These are phyloP conservation scores for Flueggea neowawraea DNA, from an alignment of 441 rosid genomes.

Conservation along the genomic window DNA sequence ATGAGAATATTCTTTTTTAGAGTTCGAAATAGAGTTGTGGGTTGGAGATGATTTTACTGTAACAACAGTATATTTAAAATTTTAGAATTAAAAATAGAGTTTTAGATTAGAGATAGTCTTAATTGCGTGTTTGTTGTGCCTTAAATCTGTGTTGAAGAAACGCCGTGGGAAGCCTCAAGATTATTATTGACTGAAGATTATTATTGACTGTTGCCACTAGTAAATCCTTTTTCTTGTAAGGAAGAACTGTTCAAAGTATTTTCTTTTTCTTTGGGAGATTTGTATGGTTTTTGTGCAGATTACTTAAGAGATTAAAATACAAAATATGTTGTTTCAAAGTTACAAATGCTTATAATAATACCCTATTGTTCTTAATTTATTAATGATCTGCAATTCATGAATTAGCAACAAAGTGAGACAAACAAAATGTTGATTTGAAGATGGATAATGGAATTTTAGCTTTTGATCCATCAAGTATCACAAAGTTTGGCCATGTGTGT, in stretches of 20 bases:
- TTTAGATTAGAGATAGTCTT: too few species aligned
- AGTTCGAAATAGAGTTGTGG: too few species aligned
- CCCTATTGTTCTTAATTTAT: not conserved
- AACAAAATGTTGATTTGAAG: too few species aligned
- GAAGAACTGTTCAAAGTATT: not conserved
- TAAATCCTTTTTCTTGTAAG: not conserved
- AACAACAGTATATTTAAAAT: too few species aligned
- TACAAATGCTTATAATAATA: not conserved
- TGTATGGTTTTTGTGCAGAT: slow-evolving; percentile 20
- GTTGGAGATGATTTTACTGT: too few species aligned
- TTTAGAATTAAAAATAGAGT: too few species aligned
- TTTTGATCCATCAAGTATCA: too few species aligned
- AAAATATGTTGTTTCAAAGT: too few species aligned
- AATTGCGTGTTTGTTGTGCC: slow-evolving; percentile 58
- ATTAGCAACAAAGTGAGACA: not conserved
- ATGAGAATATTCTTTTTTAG: too few species aligned
- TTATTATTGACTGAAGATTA: too few species aligned
- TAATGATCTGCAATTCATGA: not conserved
- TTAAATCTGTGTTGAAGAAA: slow-evolving; percentile 50
- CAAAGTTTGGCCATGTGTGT: too few species aligned
- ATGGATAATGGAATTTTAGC: too few species aligned
- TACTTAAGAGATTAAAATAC: slow-evolving; percentile 5
- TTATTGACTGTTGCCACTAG: not conserved
- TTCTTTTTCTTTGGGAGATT: not conserved
- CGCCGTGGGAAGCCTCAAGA: slow-evolving; percentile 27